A percentile compares a stretch with the other conserved stretches of the same genome.
phyloP scores from a whole-genome alignment of 345 rosid species.

The Citrus cavaleriei region DNA sequence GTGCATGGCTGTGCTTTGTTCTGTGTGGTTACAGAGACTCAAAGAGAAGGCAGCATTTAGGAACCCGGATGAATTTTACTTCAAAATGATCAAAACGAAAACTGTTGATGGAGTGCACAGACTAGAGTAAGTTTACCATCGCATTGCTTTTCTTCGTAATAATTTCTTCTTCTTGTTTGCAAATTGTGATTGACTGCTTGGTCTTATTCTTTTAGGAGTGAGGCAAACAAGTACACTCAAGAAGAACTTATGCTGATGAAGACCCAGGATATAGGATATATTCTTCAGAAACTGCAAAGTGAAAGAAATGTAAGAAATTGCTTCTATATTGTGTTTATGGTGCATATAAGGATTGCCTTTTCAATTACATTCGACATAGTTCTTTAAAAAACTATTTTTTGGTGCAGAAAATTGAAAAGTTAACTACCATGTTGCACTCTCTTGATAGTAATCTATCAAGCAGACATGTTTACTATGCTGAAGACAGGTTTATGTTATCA shows the following conservation, averaged over 20 bases:
- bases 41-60: constrained; percentile 78
- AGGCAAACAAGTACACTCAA: constrained; percentile 62
- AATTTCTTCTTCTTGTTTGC: not conserved
- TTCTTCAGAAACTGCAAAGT: constrained; percentile 76
- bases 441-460: constrained; percentile 43
- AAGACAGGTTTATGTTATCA: constrained; percentile 57
- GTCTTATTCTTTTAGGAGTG: constrained; percentile 40
- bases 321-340: not conserved
- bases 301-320: constrained; percentile 55
- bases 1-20: not conserved
- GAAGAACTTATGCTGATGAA: constrained; percentile 88
- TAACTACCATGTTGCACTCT: constrained; percentile 62
- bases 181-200: not conserved
- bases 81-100: constrained; percentile 67
- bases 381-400: not conserved
- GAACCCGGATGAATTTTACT: constrained; percentile 84
- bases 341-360: not conserved
- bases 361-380: not conserved
- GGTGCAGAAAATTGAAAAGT: constrained; percentile 81
- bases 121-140: constrained; percentile 44
- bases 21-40: constrained; percentile 45
- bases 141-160: not conserved
- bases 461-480: constrained; percentile 69
- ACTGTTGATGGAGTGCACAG: constrained; percentile 58
- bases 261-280: constrained; percentile 85